Conservation (phyloP, 2,329 filamentous ascomycete species). For the Neonectria magnoliae region DNA sequence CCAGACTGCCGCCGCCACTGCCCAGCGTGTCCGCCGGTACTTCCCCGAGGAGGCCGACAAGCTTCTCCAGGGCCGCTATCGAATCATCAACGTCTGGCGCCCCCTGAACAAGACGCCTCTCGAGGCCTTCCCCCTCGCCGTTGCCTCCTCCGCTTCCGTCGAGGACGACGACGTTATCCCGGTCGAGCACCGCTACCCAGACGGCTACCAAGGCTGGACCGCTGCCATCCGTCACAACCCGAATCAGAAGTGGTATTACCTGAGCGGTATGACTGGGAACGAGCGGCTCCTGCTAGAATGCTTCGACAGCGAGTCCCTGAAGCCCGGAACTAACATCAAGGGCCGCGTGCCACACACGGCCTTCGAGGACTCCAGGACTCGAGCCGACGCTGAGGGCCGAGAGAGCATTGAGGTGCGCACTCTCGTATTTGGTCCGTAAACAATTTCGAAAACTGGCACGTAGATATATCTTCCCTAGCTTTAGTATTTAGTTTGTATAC, state of each 20-base stretch:
- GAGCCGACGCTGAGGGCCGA: conserved; percentile 73
- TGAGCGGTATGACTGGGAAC: conserved; percentile 78
- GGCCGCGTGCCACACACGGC: conserved; percentile 77
- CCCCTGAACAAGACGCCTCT: conserved; percentile 68
- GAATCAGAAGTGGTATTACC: conserved; percentile 79
- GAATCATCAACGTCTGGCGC: conserved; percentile 90
- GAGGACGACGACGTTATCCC: conserved; percentile 72
- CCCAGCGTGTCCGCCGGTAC: conserved; percentile 74
- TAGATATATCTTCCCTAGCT: conserved; percentile 6
- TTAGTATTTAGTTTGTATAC: not conserved
- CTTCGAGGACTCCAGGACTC: conserved; percentile 79
- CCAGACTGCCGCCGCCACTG: conserved; percentile 75
- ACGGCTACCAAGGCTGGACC: conserved; percentile 76
- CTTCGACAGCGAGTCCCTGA: conserved; percentile 72
- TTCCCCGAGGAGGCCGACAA: conserved; percentile 72
- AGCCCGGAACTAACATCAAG: conserved; percentile 60
- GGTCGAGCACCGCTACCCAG: conserved; percentile 76
- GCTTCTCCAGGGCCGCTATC: conserved; percentile 74
- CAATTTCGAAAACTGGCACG: not conserved
- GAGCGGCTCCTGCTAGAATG: conserved; percentile 83
- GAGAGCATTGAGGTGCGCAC: conserved; percentile 93
- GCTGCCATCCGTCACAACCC: conserved; percentile 72
- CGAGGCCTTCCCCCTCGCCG: conserved; percentile 73
- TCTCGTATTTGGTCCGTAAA: conserved; percentile 77
- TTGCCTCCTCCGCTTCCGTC: conserved; percentile 72